Percentiles rank a stretch among this genome's conserved stretches.
Evolutionary conservation across 2,329 filamentous ascomycete species (phyloP).

Genomic region (Pseudophaeomoniella oleicola): DNA sequence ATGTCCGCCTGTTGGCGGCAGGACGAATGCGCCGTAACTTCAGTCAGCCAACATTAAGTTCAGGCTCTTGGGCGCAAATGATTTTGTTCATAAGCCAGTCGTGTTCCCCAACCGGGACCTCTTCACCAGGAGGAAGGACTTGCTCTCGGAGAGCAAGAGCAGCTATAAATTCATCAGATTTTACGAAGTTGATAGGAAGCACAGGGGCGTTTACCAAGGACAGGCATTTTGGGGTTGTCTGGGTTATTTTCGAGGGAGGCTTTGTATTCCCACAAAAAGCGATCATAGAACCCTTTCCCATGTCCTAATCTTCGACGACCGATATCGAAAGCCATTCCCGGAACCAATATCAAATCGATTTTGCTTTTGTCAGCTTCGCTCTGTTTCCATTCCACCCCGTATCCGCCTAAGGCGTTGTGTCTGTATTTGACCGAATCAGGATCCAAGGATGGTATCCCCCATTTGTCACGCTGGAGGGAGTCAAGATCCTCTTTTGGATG

Average conservation of each 20-base stretch:
- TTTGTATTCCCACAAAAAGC: conserved; percentile 66
- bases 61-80: conserved; percentile 10
- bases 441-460: conserved; percentile 85
- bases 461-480: conserved; percentile 60
- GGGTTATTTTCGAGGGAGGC: conserved; percentile 19
- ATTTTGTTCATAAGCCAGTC: conserved; percentile 72
- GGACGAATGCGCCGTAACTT: no score
- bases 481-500: conserved; percentile 62
- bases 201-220: conserved; percentile 37
- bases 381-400: conserved; percentile 33
- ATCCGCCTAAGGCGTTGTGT: conserved; percentile 58
- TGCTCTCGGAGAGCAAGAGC: conserved; percentile 81
- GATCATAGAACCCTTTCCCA: conserved; percentile 94
- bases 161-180: conserved; percentile 31
- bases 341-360: conserved; percentile 79
- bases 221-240: conserved; percentile 32
- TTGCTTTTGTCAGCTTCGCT: conserved; percentile 9
- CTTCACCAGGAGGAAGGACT: conserved; percentile 49
- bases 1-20: no score
- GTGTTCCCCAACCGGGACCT: conserved; percentile 58
- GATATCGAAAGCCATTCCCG: conserved; percentile 81
- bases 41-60: no score
- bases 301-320: conserved; percentile 69
- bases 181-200: conserved; percentile 1
- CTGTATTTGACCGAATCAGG: conserved; percentile 49